Conservation (phyloP, 805 yeast species). For the Diddensiella caesifluorescens region DNA sequence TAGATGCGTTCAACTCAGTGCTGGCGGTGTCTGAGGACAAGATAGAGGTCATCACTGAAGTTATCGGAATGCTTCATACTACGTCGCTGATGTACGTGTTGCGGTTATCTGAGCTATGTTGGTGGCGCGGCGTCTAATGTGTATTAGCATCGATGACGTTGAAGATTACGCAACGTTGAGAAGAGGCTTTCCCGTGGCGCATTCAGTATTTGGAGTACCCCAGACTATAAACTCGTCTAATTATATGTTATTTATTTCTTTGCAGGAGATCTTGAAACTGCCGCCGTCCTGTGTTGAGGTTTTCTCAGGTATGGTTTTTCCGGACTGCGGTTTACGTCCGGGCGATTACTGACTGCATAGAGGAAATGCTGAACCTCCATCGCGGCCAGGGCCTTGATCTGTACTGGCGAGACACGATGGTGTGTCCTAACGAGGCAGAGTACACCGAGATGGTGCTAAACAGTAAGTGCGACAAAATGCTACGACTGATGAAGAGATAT, state of each 20-base stretch:
- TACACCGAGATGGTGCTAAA: constrained; percentile 78
- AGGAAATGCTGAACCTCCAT: constrained; percentile 76
- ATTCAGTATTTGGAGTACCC: constrained; percentile 69
- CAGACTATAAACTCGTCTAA: constrained; percentile 79
- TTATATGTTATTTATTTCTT: constrained; percentile 71
- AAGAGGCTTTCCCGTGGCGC: constrained; percentile 77
- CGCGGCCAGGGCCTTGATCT: constrained; percentile 88
- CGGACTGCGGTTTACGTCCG: constrained; percentile 17
- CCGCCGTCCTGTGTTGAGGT: constrained; percentile 21
- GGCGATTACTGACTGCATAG: constrained; percentile 44
- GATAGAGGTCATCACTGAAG: constrained; percentile 38
- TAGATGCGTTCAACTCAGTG: constrained; percentile 50
- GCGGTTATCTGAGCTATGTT: neutral
- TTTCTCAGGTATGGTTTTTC: constrained; percentile 13
- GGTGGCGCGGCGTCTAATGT: constrained; percentile 21
- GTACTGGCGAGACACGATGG: constrained; percentile 71
- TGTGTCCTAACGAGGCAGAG: constrained; percentile 55
- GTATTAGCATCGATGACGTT: constrained; percentile 64
- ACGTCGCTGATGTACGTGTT: constrained; percentile 47
- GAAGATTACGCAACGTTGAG: constrained; percentile 72
- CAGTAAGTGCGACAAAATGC: constrained; percentile 31
- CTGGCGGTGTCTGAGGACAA: constrained; percentile 39
- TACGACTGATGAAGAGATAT: neutral
- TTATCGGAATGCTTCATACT: constrained; percentile 58
- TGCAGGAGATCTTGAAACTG: constrained; percentile 43